These are phyloP conservation scores for Suhomyces kilbournensis DNA, from an alignment of 805 yeast species.

Conservation along the genomic window DNA sequence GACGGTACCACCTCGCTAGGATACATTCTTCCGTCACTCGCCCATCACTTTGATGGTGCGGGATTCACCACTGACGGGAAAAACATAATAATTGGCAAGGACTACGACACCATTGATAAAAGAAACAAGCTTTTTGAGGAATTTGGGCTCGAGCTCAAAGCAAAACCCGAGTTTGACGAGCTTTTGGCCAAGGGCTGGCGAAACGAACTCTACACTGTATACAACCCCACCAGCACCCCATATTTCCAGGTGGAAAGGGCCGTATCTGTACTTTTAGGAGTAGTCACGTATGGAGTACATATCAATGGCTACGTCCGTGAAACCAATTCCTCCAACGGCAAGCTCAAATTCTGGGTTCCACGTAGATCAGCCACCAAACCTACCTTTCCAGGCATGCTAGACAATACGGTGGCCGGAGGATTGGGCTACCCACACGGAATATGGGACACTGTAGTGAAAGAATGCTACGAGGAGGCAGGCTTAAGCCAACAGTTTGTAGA, in stretches of 20 bases:
- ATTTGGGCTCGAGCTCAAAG: conserved; percentile 43
- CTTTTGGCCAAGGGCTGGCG: conserved; percentile 70
- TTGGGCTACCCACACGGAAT: conserved; percentile 76
- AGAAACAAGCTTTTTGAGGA: conserved; percentile 40
- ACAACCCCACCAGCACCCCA: conserved; percentile 49
- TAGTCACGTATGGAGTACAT: conserved; percentile 88
- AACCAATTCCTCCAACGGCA: conserved; percentile 31
- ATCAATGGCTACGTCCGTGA: conserved; percentile 72
- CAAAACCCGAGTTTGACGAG: conserved; percentile 21
- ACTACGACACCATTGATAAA: conserved; percentile 35
- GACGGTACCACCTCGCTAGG: conserved; percentile 28
- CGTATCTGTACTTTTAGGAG: conserved; percentile 75
- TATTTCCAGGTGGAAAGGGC: conserved; percentile 80
- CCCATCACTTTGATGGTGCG: conserved; percentile 14
- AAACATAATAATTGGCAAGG: conserved; percentile 26
- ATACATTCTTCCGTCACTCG: conserved; percentile 24
- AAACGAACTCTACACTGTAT: conserved; percentile 74
- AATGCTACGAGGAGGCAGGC: conserved; percentile 90
- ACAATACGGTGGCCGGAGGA: conserved; percentile 95
- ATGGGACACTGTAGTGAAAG: conserved; percentile 77
- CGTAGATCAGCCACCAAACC: conserved; percentile 72
- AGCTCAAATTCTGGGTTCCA: conserved; percentile 76
- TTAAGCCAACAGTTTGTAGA: conserved; percentile 51
- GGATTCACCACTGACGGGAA: conserved; percentile 1
- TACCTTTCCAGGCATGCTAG: conserved; percentile 88